Conservation (phyloP, 345 rosid species). For the Geranium rotundifolium region DNA sequence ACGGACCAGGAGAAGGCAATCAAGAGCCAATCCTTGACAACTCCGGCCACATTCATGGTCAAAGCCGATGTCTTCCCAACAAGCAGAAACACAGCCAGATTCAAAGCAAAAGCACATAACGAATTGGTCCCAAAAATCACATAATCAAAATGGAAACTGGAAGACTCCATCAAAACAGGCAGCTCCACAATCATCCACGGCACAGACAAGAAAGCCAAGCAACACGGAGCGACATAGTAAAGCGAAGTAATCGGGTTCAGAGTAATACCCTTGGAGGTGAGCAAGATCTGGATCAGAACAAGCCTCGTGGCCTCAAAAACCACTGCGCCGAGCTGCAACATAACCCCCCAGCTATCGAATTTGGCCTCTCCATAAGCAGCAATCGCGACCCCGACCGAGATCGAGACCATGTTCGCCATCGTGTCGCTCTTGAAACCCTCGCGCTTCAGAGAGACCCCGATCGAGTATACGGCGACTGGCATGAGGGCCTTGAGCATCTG, state of each 20-base stretch:
- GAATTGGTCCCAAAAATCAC: slow-evolving; percentile 77
- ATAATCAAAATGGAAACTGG: slow-evolving; percentile 85
- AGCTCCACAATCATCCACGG: slow-evolving; percentile 84
- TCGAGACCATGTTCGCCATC: slow-evolving; percentile 83
- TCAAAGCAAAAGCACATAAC: slow-evolving; percentile 77
- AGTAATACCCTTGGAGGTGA: slow-evolving; percentile 67
- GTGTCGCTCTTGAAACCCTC: slow-evolving; percentile 59
- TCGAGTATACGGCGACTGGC: slow-evolving; percentile 96
- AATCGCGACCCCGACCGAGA: slow-evolving; percentile 74
- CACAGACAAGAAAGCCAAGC: slow-evolving; percentile 58
- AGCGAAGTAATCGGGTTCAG: slow-evolving; percentile 77
- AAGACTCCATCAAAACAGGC: slow-evolving; percentile 52
- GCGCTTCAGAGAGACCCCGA: slow-evolving; percentile 57
- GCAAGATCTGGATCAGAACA: slow-evolving; percentile 89
- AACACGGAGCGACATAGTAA: slow-evolving; percentile 86
- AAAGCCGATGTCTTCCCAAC: slow-evolving; percentile 95
- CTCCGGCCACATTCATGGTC: slow-evolving; percentile 98
- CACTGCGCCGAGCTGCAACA: slow-evolving; percentile 80
- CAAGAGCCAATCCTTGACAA: slow-evolving; percentile 93
- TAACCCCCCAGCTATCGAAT: slow-evolving; percentile 84
- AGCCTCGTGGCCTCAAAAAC: slow-evolving; percentile 87
- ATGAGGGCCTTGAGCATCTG: slow-evolving; percentile 37
- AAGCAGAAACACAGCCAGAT: slow-evolving; percentile 85
- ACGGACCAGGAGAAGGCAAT: slow-evolving; percentile 98
- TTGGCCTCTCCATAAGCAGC: slow-evolving; percentile 91